phyloP scores from a whole-genome alignment of 192 early-diverging fungal species.

The Gryganskiella cystojenkinii region DNA sequence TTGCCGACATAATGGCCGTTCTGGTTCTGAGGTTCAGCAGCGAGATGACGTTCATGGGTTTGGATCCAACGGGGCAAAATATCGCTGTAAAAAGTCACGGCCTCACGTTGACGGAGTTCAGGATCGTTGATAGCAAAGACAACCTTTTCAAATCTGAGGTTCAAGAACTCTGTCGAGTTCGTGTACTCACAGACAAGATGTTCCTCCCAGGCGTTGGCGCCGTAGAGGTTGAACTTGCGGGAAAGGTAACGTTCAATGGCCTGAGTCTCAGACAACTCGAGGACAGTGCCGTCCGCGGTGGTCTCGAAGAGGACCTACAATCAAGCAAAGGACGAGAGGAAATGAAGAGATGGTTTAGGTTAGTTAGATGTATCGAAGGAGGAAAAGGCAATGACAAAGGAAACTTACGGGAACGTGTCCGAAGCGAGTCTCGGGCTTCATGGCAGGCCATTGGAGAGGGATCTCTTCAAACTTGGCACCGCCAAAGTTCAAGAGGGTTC shows the following conservation, averaged over 20 bases:
- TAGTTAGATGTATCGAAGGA: too few relatives aligned
- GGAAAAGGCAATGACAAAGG: background rate
- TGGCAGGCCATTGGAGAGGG: constrained; percentile 9
- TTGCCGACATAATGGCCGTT: constrained; percentile 37
- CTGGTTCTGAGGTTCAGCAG: background rate
- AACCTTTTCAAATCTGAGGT: background rate
- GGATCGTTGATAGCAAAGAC: background rate
- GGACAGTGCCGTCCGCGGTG: constrained; percentile 7
- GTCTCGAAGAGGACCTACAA: constrained; percentile 31
- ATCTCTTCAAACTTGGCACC: constrained; percentile 35
- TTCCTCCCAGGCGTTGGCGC: constrained; percentile 13
- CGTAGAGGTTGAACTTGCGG: constrained; percentile 27
- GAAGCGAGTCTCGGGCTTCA: constrained; percentile 19
- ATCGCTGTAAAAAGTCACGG: constrained; percentile 1
- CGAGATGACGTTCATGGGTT: constrained; percentile 11
- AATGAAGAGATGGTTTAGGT: too few relatives aligned
- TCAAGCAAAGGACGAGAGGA: background rate
- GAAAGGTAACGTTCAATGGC: constrained; percentile 48
- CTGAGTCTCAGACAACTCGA: constrained; percentile 30
- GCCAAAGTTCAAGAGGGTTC: constrained; percentile 17
- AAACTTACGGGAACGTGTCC: constrained; percentile 17
- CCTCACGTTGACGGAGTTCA: background rate
- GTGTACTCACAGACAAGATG: background rate
- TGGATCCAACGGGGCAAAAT: constrained; percentile 10
- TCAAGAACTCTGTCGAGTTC: constrained; percentile 3